Evolutionary conservation across 176 grass and related monocot genomes (phyloP), one percentile per base, ranked within the genome.

Genomic region (Oropetium thomaeum): DNA sequence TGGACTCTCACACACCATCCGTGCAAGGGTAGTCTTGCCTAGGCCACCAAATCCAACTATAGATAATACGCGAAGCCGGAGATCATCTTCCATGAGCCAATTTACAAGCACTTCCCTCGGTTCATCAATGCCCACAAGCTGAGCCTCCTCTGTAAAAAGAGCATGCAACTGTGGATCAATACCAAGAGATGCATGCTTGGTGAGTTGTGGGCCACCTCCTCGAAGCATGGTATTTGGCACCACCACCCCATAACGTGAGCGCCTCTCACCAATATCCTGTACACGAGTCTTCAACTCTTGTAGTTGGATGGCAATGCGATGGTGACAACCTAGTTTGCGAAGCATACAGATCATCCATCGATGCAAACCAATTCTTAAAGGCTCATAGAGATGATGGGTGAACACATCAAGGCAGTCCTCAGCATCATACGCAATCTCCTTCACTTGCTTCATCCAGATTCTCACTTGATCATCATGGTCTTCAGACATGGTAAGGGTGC

Each of bases 391-490:
- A 37, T 71, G 67, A 62, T 71, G 71, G 39, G 42, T 67, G 71
- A 75, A 83, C 15, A 59, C 59, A 64, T 83, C 80, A 58, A 83
- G 58, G 52, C 80, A 83, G 39, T 83, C 80, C 51, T 83, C 80
- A 5, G 71, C 80, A 25, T 83, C 80, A 37, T 83, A 83, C 4
- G 71, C 25, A 73, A 83, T 83, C 53, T 83, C 81, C 62, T 63
- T 75, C 29, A 83, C 71, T 72, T 68, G 71, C 39, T 83, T 75
- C 81, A 83, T 59, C 81, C 62, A 84, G 55, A 77, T 52, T 52
- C 65, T 63, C 43, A 77, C 73, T 61, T 77, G 82, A 48, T 70
- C 57, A 14, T 77, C 52, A 47, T 69, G 52, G 51, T 41, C 80
- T 7, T 63, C 30, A 75, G 30, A 75, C n/a, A 35, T 44, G 22